phyloP scores from a whole-genome alignment of 2,329 filamentous ascomycete genomes.

The Aureobasidium sp. region DNA sequence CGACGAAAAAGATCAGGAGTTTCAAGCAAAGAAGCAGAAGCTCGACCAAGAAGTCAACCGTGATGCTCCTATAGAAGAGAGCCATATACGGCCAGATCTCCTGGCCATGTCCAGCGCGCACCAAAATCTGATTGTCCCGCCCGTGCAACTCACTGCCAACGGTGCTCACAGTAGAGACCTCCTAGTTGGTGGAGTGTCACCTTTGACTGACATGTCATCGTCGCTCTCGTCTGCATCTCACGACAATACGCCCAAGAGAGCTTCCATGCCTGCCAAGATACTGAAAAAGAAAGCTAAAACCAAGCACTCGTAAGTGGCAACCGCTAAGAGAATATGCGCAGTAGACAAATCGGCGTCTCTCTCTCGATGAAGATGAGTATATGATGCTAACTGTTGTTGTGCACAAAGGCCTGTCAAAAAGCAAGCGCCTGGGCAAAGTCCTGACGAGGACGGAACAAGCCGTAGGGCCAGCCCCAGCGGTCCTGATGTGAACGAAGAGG shows the following conservation, averaged over 20 bases:
- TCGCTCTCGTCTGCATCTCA: conserved; percentile 22
- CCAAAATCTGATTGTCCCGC: conserved; percentile 7
- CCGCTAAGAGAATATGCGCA: conserved; percentile 2
- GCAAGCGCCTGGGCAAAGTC: conserved; percentile 59
- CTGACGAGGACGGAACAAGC: conserved; percentile 56
- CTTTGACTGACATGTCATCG: conserved; percentile 25
- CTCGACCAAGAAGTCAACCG: conserved; percentile 21
- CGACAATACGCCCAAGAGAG: conserved; percentile 22
- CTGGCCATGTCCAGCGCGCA: not conserved
- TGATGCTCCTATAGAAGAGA: conserved; percentile 23
- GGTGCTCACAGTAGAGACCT: not conserved
- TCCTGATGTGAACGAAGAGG: conserved; percentile 49
- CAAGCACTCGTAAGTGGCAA: conserved; percentile 30
- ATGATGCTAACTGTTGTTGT: not conserved
- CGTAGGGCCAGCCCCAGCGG: conserved; percentile 55
- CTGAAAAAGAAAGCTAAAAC: conserved; percentile 28
- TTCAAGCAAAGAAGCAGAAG: conserved; percentile 27
- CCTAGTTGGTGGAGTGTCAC: conserved; percentile 18
- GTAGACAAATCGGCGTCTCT: not conserved
- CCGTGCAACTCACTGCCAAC: conserved; percentile 10
- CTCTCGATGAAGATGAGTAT: not conserved
- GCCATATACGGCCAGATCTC: conserved; percentile 21
- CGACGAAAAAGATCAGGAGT: conserved; percentile 20
- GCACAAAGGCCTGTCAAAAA: conserved; percentile 64
- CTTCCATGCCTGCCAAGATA: conserved; percentile 18